Evolutionary conservation across 768 basidiomycete species (phyloP).

Genomic region (Krasilnikovozyma curviuscula): DNA sequence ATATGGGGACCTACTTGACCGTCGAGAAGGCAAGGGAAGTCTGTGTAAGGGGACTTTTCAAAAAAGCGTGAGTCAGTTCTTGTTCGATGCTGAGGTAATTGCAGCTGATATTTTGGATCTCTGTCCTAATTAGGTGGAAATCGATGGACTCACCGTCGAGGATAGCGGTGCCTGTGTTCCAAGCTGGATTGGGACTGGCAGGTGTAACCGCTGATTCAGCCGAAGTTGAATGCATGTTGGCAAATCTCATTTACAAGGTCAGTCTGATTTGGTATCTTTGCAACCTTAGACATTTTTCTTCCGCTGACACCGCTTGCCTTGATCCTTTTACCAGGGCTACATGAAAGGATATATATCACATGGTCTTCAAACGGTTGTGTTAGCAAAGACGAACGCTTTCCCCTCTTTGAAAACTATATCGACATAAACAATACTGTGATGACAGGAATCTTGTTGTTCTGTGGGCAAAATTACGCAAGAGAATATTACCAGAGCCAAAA

Average conservation of each 20-base stretch:
- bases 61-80: constrained; percentile 27
- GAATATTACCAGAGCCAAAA: too few species aligned
- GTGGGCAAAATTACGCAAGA: too few species aligned
- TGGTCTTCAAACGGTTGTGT: constrained; percentile 79
- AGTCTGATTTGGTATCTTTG: too few species aligned
- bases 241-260: constrained; percentile 82
- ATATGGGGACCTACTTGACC: constrained; percentile 66
- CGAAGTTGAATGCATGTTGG: constrained; percentile 82
- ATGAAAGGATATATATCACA: constrained; percentile 94
- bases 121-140: too few species aligned
- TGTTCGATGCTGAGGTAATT: not conserved
- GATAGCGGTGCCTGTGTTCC: constrained; percentile 39
- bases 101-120: too few species aligned
- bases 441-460: too few species aligned
- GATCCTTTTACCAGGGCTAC: constrained; percentile 34
- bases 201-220: constrained; percentile 48
- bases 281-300: too few species aligned
- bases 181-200: not conserved
- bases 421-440: too few species aligned
- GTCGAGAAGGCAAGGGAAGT: constrained; percentile 75
- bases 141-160: too few species aligned
- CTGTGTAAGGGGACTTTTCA: constrained; percentile 61
- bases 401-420: too few species aligned
- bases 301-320: not conserved
- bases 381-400: constrained; percentile 61